Base-by-base conservation (phyloP, 139 green algal genomes). In the Chlorella sp. region DNA sequence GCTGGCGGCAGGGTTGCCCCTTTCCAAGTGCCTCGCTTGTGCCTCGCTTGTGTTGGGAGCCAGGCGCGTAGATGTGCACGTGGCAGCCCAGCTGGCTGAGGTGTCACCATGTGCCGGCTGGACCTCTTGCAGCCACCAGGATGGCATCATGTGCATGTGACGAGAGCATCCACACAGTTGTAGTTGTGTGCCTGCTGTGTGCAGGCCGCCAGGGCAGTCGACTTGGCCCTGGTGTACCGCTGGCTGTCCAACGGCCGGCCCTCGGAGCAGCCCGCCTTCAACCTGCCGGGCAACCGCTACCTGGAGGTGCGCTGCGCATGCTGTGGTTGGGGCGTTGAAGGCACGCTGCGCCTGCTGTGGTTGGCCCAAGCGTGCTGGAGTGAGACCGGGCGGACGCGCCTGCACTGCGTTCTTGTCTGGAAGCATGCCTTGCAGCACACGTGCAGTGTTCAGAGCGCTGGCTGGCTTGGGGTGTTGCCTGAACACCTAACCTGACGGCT, bases 131-230 rank as follows among this genome's bases (percentile, higher is more conserved):
- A n/a, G n/a, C n/a, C n/a, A n/a, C n/a, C n/a, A n/a, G n/a, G n/a
- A n/a, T n/a, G n/a, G 51, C 51, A 20, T 60, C 51, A 60, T n/a
- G n/a, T n/a, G n/a, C n/a, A 68, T 68, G 60, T 6, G n/a, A 34
- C n/a, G 60, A 68, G 17, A 69, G 30, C n/a, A 44, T 2, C 26
- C 62, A 70, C 62, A 30, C 26, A 13, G 24, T 32, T 38, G 5
- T 32, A 5, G 5, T 28, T n/a, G 30, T 24, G 20, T 24, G 34
- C 34, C 30, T 38, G 34, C 41, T 41, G 2, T 74, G 30, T 73
- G 77, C 77, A 83, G 77, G 77, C 58, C 8, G 77, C 58, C 4
- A 40, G 32, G 0, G 77, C 60, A 3, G 77, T 83, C 0, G 77
- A 83, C 41, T 43, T 83, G 28, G 56, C 20, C 4, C 13, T 32